Evolutionary conservation across 2,329 filamentous ascomycete genomes (phyloP), one percentile per base, ranked within the genome.

Genomic region (Pseudogymnoascus sp.): DNA sequence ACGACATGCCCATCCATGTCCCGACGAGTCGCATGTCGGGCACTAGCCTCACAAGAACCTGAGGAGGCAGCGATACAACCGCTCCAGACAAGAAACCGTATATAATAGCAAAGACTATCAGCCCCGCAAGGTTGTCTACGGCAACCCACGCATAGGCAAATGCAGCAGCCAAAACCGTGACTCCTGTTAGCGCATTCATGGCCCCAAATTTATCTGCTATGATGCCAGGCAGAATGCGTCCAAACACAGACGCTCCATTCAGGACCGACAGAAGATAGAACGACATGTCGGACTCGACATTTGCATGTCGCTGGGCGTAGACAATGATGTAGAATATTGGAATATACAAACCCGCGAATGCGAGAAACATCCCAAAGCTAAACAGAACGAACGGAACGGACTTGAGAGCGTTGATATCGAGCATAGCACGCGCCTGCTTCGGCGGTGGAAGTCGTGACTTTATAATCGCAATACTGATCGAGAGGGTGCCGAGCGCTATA

Each of bases 51-150:
- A 64, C 62, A 14, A 42, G 18, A 42, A 64, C 47, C 47, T 53
- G 47, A 0, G 88, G 85, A 0, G 78, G 78, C 18, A 91, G 75
- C 0, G 83, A 83, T 35, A 89, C 82, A 68, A 86, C 88, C 2
- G 83, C 83, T 10, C 88, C 89, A 0, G 84, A 86, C 12, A 80
- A 80, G 71, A 91, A 89, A 16, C 88, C 89, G 67, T 88, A 91
- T 5, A 90, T 73, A 12, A 81, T 77, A 12, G 82, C 80, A 72
- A 89, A 91, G 37, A 84, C 77, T 60, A 90, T 80, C 63, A 87
- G 82, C 0, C 82, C 80, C 0, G 80, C 80, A 10, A 85, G 82
- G 38, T 77, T 77, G 3, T 75, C 76, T 8, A 77, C 75, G 1
- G 80, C 79, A 3, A 85, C 74, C 84, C 84, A 82, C 10, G 47